These are phyloP conservation scores for Ilex asprella DNA, from an alignment of 257 asterid genomes.

Conservation along the genomic window DNA sequence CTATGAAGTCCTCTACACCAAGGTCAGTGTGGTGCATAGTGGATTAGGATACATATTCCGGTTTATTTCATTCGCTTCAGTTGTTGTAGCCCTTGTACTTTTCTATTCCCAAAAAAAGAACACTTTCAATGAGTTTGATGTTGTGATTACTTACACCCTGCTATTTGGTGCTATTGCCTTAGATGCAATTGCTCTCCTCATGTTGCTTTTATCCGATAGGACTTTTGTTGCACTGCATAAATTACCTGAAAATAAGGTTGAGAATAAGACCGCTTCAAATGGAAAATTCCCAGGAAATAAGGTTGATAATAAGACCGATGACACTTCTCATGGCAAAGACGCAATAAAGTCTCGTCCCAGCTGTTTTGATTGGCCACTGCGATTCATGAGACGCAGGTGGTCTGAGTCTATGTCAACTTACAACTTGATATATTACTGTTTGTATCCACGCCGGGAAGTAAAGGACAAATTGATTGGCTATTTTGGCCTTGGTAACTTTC, in stretches of 20 bases:
- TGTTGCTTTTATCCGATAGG: conserved; percentile 38
- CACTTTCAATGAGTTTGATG: conserved; percentile 12
- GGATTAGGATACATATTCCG: conserved; percentile 13
- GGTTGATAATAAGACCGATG: not conserved
- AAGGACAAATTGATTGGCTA: conserved; percentile 13
- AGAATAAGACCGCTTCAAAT: too few species aligned
- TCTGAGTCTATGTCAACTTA: conserved; percentile 24
- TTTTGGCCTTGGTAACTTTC: conserved; percentile 19
- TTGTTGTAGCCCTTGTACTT: conserved; percentile 23
- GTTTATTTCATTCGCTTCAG: conserved; percentile 11
- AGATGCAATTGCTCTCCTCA: conserved; percentile 27
- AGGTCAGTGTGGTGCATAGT: conserved; percentile 27
- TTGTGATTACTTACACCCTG: conserved; percentile 33
- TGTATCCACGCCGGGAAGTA: conserved; percentile 13
- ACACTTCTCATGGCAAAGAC: not conserved
- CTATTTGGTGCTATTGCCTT: conserved; percentile 41
- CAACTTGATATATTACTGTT: conserved; percentile 32
- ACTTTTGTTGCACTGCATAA: conserved; percentile 3
- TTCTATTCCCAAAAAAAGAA: conserved; percentile 25
- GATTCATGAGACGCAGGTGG: conserved; percentile 32
- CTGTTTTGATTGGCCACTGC: not conserved
- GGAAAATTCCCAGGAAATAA: too few species aligned
- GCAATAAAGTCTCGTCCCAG: not conserved
- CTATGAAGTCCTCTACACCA: conserved; percentile 46
- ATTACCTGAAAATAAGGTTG: too few species aligned